Base-by-base conservation (phyloP, 192 early-diverging fungal genomes). In the Podila minutissima region DNA sequence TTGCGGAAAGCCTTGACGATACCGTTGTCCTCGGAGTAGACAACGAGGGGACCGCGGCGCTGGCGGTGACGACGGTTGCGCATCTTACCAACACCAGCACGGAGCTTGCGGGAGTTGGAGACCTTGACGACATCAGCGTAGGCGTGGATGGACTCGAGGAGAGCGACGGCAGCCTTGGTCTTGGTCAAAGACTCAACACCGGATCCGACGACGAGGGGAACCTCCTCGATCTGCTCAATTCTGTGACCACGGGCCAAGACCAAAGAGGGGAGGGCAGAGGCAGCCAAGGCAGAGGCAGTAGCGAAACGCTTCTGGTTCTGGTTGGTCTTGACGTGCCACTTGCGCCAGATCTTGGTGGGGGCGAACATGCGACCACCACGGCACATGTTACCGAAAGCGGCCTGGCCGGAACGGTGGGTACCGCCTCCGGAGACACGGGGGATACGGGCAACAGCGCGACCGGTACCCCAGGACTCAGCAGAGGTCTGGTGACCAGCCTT, bases 321-420 rank as follows among this genome's bases (percentile, higher is more conserved):
- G 95, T 97, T 97, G 87, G 94, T 96, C 92, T 97, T 97, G 75
- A 98, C 89, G 92, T 98, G 97, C 97, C 98, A 99, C 92, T 97
- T 98, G 89, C 97, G 91, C 96, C 95, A 99, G 87, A 93, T 92
- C 93, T 99, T 99, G 91, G 95, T 99, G 62, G 98, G 98, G 71
- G 98, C 96, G 83, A 98, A 99, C 98, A 99, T 99, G 73, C 96
- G 94, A 87, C 98, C 97, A 79, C 95, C 95, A 87, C 97, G 95
- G 87, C 95, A 97, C 98, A 98, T 98, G 93, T 99, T 99, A 84
- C 98, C 97, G 90, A 98, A 99, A 83, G 97, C 97, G 75, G 95
- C 84, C 88, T 99, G 98, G 78, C 96, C 98, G 71, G 97, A 92
- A 75, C 96, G 95, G 92, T 96, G 94, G 63, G 96, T 99, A 88